Evolutionary conservation across 805 yeast genomes (phyloP), one percentile per base, ranked within the genome.

Genomic region (Teunomyces stri): DNA sequence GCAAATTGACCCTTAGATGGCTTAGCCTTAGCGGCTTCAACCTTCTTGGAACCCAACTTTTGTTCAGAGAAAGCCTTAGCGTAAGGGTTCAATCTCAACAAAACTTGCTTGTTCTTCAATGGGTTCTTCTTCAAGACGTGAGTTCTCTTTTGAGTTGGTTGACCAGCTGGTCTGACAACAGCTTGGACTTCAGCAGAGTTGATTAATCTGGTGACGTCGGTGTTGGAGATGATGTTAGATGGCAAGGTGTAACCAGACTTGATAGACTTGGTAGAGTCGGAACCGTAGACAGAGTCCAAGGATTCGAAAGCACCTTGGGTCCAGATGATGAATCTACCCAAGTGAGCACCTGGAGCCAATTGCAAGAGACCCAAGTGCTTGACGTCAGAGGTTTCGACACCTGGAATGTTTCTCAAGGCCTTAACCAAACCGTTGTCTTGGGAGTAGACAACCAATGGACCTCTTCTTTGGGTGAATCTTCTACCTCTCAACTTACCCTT

Each of bases 341-440:
- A 82, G 84, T 94, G 99, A 73, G 98, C 96, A 87, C 99, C 99
- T 78, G 99, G 99, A 68, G 99, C 99, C 71, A 94, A 87, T 83
- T 92, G 98, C 75, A 94, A 86, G 68, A 94, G 82, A 81, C 94
- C 94, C 70, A 94, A 84, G 72, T 91, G 81, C 68, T 86, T 80
- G 66, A 94, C 99, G 75, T 85, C 80, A 68, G 92, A 84, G 70
- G 96, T 85, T 83, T 94, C 99, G 64, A 94, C 98, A 87, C 99
- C 99, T 78, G 99, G 99, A 63, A 94, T 81, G 89, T 94, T 94
- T 88, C 98, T 91, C 85, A 94, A 89, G 58, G 99, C 99, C 84
- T 89, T 89, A 74, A 87, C 95, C 53, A 94, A 69, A 82, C 98
- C 98, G 74, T 91, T 88, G 86, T 95, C 97, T 80, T 91, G 81